Percentiles rank a stretch among this genome's conserved stretches.
phyloP scores from a whole-genome alignment of 2,329 filamentous ascomycete species.

The Sporothrix mexicana region DNA sequence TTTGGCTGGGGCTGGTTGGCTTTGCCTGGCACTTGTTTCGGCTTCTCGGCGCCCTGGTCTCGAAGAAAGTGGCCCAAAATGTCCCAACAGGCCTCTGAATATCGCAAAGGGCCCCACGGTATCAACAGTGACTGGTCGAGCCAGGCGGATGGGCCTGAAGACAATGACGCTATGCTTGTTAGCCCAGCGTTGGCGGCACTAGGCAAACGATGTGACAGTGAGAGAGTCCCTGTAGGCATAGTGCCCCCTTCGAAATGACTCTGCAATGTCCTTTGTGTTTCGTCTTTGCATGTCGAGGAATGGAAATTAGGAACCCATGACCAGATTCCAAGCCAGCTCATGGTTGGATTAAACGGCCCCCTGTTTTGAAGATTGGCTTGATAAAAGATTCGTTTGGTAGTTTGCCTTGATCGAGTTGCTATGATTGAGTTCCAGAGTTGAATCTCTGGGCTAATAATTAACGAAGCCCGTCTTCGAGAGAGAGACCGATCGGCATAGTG shows the following conservation, averaged over 20 bases:
- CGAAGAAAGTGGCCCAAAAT: background rate
- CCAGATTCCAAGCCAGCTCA: background rate
- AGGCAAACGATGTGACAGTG: slow-evolving; percentile 27
- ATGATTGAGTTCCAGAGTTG: background rate
- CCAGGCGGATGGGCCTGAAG: background rate
- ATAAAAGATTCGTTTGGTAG: background rate
- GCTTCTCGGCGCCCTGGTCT: slow-evolving; percentile 21
- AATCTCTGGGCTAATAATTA: slow-evolving; percentile 4
- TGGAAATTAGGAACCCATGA: slow-evolving; percentile 15
- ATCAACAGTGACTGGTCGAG: slow-evolving; percentile 21
- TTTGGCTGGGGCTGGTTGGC: background rate
- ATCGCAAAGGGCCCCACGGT: slow-evolving; percentile 4
- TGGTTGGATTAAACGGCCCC: slow-evolving; percentile 1
- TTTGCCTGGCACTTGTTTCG: slow-evolving; percentile 14
- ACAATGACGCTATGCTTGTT: slow-evolving; percentile 21
- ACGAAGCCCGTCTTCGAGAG: background rate
- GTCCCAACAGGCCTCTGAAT: background rate
- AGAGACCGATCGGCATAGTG: background rate
- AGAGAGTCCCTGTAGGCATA: background rate
- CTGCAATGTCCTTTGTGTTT: background rate
- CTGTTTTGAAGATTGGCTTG: slow-evolving; percentile 17
- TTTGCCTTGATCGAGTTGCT: background rate
- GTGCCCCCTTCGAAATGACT: background rate
- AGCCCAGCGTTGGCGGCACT: slow-evolving; percentile 19
- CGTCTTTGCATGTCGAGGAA: background rate